Evolutionary conservation across 2,329 filamentous ascomycete species (phyloP).

Genomic region (Lasiodiplodia sp.): DNA sequence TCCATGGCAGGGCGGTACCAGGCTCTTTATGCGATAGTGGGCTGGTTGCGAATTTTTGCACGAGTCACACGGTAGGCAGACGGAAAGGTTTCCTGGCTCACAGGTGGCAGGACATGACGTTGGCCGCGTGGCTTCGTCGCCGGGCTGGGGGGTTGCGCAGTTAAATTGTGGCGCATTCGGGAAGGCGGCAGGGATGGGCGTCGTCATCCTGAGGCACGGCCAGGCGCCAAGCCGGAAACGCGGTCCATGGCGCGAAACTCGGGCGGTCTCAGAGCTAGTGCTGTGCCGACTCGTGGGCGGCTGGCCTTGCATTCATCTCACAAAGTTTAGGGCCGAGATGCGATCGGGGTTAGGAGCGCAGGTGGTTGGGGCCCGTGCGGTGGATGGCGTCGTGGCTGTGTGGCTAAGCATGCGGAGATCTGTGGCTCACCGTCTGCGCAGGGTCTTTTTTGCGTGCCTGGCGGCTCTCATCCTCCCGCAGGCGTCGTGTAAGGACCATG

Average conservation of each 20-base stretch:
- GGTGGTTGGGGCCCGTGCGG: too few relatives aligned
- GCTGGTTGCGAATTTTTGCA: background rate
- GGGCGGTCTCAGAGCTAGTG: background rate
- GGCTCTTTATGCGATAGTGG: background rate
- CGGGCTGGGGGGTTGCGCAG: background rate
- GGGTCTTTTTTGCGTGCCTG: background rate
- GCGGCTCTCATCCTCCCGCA: background rate
- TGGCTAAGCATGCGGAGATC: slow-evolving; percentile 15
- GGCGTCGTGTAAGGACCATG: background rate
- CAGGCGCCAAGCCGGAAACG: slow-evolving; percentile 9
- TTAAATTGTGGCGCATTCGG: slow-evolving; percentile 16
- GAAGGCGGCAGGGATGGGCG: slow-evolving; percentile 16
- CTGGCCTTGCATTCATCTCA: background rate
- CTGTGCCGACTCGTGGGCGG: background rate
- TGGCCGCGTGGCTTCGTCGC: slow-evolving; percentile 21
- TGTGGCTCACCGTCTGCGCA: background rate
- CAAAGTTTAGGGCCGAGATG: background rate
- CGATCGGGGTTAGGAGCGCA: background rate
- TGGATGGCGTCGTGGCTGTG: background rate
- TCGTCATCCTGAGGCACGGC: slow-evolving; percentile 3
- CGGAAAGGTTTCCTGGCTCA: background rate
- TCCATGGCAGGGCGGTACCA: background rate
- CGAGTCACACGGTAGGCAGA: background rate
- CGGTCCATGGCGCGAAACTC: slow-evolving; percentile 3
- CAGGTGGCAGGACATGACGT: slow-evolving; percentile 13